phyloP scores from a whole-genome alignment of 2,329 filamentous ascomycete genomes.

The Lizonia empirigonia region DNA sequence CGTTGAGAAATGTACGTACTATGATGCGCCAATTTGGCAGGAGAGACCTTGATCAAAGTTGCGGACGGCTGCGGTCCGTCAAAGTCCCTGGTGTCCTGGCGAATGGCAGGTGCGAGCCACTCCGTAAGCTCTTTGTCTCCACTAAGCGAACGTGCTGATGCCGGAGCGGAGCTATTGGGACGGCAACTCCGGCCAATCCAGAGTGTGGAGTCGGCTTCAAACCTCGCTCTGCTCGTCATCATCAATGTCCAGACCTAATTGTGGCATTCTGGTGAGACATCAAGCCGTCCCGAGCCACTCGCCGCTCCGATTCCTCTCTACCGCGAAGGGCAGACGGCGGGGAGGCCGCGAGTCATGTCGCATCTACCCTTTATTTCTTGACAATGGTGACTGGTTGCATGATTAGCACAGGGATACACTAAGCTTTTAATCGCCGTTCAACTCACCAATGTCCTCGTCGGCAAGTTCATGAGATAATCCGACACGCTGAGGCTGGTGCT shows the following conservation, averaged over 20 bases:
- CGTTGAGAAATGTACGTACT: conserved; percentile 24
- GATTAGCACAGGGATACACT: conserved; percentile 27
- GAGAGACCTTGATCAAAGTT: conserved; percentile 34
- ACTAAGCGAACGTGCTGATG: conserved; percentile 42
- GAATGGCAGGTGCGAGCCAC: conserved; percentile 43
- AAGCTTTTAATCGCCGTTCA: conserved; percentile 1
- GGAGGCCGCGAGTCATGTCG: conserved; percentile 26
- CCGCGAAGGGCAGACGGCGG: conserved; percentile 25
- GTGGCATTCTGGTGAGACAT: conserved; percentile 42
- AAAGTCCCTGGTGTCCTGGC: conserved; percentile 34
- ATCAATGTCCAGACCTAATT: conserved; percentile 35
- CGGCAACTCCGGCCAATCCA: conserved; percentile 41
- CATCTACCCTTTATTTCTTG: conserved; percentile 45
- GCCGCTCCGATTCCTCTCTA: conserved; percentile 32
- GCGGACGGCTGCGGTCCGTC: conserved; percentile 39
- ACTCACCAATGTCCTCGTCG: conserved; percentile 94
- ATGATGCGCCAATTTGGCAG: conserved; percentile 30
- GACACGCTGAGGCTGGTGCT: conserved; percentile 97
- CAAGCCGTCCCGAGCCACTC: conserved; percentile 36
- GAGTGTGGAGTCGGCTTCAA: conserved; percentile 32
- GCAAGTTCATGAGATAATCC: conserved; percentile 88
- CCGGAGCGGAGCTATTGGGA: conserved; percentile 41
- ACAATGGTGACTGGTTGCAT: conserved; percentile 49
- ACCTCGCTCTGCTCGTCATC: conserved; percentile 39
- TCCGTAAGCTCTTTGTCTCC: conserved; percentile 40